Evolutionary conservation across 192 early-diverging fungal species (phyloP).

Genomic region (Borealophlyctis nickersoniae): DNA sequence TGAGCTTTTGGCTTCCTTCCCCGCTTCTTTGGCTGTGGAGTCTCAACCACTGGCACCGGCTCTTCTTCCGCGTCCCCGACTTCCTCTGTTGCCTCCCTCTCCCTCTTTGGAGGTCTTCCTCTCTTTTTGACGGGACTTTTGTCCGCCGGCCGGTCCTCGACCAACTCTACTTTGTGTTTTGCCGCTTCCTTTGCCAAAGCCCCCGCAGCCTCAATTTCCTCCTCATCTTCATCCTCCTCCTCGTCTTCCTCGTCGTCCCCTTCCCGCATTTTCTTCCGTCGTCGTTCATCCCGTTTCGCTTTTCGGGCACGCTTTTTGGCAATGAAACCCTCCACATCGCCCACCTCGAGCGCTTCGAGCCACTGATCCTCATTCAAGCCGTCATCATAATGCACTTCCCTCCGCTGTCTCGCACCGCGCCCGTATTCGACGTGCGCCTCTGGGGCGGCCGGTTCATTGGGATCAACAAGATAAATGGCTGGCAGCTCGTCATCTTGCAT

Average conservation of each 20-base stretch:
- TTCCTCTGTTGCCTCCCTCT: conserved; percentile 5
- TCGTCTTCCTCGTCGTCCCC: conserved; percentile 32
- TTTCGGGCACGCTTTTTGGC: conserved; percentile 42
- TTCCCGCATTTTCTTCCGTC: conserved; percentile 52
- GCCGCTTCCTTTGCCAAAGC: conserved; percentile 14
- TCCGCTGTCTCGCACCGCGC: conserved; percentile 71
- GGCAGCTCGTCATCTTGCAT: conserved; percentile 86
- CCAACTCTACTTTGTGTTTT: background rate
- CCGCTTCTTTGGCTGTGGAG: conserved; percentile 12
- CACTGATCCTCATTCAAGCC: conserved; percentile 93
- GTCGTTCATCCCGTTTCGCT: conserved; percentile 56
- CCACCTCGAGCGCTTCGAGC: conserved; percentile 59
- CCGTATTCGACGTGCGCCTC: conserved; percentile 58
- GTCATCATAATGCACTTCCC: conserved; percentile 83
- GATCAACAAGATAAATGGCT: conserved; percentile 68
- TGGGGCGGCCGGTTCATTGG: conserved; percentile 37
- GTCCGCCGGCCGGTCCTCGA: conserved; percentile 15
- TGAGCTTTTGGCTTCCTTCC: conserved; percentile 24
- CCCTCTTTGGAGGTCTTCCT: conserved; percentile 21
- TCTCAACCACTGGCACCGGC: background rate
- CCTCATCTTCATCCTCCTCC: conserved; percentile 57
- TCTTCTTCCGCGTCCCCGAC: conserved; percentile 7
- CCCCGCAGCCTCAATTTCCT: conserved; percentile 56
- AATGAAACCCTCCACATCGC: conserved; percentile 42
- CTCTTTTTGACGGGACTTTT: conserved; percentile 28